Percentiles rank a stretch among this genome's conserved stretches.
These are phyloP conservation scores for Debaryomyces fabryi DNA, from an alignment of 1,139 yeast genomes.

Conservation along the genomic window DNA sequence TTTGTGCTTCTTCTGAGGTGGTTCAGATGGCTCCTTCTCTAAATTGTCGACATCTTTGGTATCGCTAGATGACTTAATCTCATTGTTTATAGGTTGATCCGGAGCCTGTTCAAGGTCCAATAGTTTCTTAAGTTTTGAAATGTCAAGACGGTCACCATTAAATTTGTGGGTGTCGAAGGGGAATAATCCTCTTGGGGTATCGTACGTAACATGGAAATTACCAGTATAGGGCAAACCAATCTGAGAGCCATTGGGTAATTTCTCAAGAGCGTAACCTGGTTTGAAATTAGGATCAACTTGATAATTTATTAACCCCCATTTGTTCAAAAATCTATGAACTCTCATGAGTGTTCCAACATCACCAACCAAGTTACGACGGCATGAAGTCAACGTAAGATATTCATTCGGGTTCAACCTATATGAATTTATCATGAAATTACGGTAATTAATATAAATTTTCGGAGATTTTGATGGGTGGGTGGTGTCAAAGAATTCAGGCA, in stretches of 20 bases:
- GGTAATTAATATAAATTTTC: slow-evolving; percentile 78
- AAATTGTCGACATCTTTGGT: neutral
- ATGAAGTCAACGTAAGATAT: slow-evolving; percentile 88
- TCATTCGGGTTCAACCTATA: slow-evolving; percentile 93
- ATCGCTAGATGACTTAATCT: neutral
- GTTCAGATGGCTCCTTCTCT: neutral
- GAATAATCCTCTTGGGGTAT: slow-evolving; percentile 92
- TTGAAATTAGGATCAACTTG: slow-evolving; percentile 76
- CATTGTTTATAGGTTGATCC: neutral
- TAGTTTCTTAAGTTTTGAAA: slow-evolving; percentile 57
- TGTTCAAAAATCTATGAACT: slow-evolving; percentile 83
- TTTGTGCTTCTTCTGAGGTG: slow-evolving; percentile 33
- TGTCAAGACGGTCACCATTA: slow-evolving; percentile 56
- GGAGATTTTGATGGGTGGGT: slow-evolving; percentile 85
- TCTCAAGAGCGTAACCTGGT: slow-evolving; percentile 67
- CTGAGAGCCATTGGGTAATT: slow-evolving; percentile 49
- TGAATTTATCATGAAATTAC: slow-evolving; percentile 93
- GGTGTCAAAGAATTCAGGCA: slow-evolving; percentile 87
- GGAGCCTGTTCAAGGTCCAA: slow-evolving; percentile 21
- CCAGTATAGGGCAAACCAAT: slow-evolving; percentile 65
- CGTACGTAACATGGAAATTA: slow-evolving; percentile 69
- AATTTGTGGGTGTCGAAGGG: slow-evolving; percentile 84
- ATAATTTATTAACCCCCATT: slow-evolving; percentile 97
- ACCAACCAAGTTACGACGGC: slow-evolving; percentile 92
- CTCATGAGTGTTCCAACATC: slow-evolving; percentile 95